Base-by-base conservation (phyloP, 257 asterid genomes). In the Perilla frutescens region DNA sequence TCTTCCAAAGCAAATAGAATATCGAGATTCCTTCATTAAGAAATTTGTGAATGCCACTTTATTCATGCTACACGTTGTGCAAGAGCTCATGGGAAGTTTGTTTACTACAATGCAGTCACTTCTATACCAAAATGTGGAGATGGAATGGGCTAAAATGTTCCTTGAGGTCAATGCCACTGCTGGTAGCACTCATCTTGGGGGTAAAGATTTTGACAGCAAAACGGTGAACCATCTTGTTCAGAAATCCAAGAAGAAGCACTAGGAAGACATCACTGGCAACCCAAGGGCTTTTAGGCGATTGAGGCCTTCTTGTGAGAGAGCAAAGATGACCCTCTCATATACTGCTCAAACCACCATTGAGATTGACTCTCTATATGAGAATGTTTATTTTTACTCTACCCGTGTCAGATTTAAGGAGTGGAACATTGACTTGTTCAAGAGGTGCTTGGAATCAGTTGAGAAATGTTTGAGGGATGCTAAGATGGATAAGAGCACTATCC, bases 371-470 rank as follows among this genome's bases (percentile, higher is more conserved):
- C 83, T 90, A 1, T 87, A 75, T 6, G 93, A 90, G 87, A 96
- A 96, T 41, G 77, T 90, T 79, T 96, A 90, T 45, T 90, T 88
- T 70, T 90, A 88, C 79, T 87, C 96, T 65, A 88, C 96, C 67
- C 90, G 95, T 39, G 96, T 93, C 54, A 83, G 93, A 74, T 90
- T 90, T 5, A 91, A 90, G 84, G 91, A 90, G 81, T 74, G 85
- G 59, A 90, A 90, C 84, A 90, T 90, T 96, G 96, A 88, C 66
- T 76, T 88, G 62, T 91, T 91, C 70, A 87, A 92, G 51, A 91
- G 86, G 82, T 89, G 97, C 71, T 86, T 91, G 93, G 96, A 91
- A 31, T 96, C 93, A 1, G 97, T 91, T n/a, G 96, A 91, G 86
- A 89, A 91, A 78, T 91, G 97, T 76, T 80, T 89, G 83, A 84